Evolutionary conservation across 305 asterid species (phyloP).

Genomic region (Fraxinus baroniana): DNA sequence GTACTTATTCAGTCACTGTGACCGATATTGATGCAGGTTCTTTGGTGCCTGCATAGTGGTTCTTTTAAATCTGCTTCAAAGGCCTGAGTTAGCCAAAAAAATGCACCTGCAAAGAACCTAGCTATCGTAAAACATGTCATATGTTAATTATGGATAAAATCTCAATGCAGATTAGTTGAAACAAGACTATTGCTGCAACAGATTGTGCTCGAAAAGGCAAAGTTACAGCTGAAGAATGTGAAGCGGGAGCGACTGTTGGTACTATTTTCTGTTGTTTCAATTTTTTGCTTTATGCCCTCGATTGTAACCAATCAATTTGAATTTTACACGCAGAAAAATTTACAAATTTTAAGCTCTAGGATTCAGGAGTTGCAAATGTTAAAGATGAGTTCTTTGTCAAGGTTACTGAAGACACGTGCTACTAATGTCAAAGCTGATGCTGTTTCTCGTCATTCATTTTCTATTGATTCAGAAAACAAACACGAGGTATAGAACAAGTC

Average conservation of each 20-base stretch:
- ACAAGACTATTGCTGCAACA: slow-evolving; percentile 50
- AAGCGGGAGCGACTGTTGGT: slow-evolving; percentile 72
- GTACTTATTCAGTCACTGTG: slow-evolving; percentile 24
- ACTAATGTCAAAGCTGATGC: slow-evolving; percentile 33
- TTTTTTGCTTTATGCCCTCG: slow-evolving; percentile 12
- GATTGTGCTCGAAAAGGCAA: slow-evolving; percentile 65
- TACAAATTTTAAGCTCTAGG: slow-evolving; percentile 52
- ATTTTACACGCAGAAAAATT: slow-evolving; percentile 57
- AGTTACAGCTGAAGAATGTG: slow-evolving; percentile 59
- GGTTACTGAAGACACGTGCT: slow-evolving; percentile 24
- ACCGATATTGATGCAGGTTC: slow-evolving; percentile 2
- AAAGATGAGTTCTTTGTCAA: slow-evolving; percentile 39
- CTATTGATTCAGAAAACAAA: slow-evolving; percentile 30
- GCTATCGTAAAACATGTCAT: background rate
- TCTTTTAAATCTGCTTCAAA: slow-evolving; percentile 19
- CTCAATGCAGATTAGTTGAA: slow-evolving; percentile 61
- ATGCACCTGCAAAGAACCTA: background rate
- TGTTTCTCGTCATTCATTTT: slow-evolving; percentile 30
- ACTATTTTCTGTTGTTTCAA: slow-evolving; percentile 32
- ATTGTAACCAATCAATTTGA: slow-evolving; percentile 23
- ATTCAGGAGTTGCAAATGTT: slow-evolving; percentile 53
- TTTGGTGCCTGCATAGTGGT: slow-evolving; percentile 24
- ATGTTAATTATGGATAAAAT: slow-evolving; percentile 25
- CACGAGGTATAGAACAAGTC: slow-evolving; percentile 43
- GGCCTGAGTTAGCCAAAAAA: slow-evolving; percentile 21